Evolutionary conservation across 176 grass and related monocot genomes (phyloP), one percentile per base, ranked within the genome.

Genomic region (Musa troglodytarum): DNA sequence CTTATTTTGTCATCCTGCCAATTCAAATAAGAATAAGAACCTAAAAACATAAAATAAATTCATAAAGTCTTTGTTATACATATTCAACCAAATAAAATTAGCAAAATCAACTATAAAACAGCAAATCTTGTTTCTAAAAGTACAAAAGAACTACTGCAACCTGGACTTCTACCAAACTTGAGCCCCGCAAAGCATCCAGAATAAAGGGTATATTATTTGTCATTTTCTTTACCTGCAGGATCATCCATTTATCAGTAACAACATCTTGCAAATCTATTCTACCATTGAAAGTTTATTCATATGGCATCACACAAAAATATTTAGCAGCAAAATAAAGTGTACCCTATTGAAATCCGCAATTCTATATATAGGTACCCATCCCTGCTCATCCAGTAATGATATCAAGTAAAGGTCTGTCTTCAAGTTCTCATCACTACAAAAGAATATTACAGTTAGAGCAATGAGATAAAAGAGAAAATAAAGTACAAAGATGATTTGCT

Each of bases 331-430:
- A 65, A 81, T 68, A 84, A 74, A 51, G 4, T 74, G 70, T 89
- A 93, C 90, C 74, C 90, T 87, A 49, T 93, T 89, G 83, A 93
- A 93, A 65, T 93, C 85, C 66, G 87, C 82, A 72, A 93, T 74
- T 81, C 87, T 93, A 29, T 82, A 81, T 81, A 87, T 81, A 50
- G 78, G 59, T 83, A 89, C 87, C 87, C 87, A 93, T 64, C 87
- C 90, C 79, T 87, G 72, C 21, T 87, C 85, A 74, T 93, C 90
- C 80, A 93, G 86, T 83, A 93, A 87, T 49, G 87, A 85, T 87
- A 87, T 93, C 82, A 93, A 76, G 75, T 87, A 93, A 63, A 34
- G 50, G 55, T 93, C 90, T 49, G 19, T 58, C 75, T 81, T 77
- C 82, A 93, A 79, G 87, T 93, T 93, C 61, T 69, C 43, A 56